These are phyloP conservation scores for Casuarina glauca DNA, from an alignment of 306 rosid genomes.

Conservation along the genomic window DNA sequence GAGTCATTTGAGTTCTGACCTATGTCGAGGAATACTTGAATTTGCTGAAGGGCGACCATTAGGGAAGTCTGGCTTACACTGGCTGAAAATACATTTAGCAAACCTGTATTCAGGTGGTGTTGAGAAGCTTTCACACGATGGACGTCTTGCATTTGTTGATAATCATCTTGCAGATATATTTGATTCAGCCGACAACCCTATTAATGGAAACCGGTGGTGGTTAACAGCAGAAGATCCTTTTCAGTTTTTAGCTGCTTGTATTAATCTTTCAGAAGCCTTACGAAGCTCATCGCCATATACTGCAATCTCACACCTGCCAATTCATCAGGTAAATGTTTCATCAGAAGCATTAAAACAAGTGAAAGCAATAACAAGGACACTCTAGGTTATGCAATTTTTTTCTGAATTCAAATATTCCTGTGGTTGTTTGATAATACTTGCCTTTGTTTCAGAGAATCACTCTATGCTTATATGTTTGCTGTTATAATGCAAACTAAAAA, in stretches of 20 bases:
- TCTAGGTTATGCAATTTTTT: conserved; percentile 16
- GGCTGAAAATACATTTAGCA: conserved; percentile 88
- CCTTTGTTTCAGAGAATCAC: not conserved
- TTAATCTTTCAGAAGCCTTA: conserved; percentile 76
- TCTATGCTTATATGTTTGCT: not conserved
- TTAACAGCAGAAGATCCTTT: conserved; percentile 88
- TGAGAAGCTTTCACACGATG: conserved; percentile 76
- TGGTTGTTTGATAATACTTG: not conserved
- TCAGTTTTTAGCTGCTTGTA: conserved; percentile 85
- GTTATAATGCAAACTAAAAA: not conserved
- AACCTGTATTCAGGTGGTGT: conserved; percentile 70
- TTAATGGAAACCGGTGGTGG: conserved; percentile 84
- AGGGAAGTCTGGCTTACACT: conserved; percentile 72
- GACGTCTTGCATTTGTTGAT: conserved; percentile 71
- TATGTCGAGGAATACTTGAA: conserved; percentile 83
- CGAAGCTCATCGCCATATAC: conserved; percentile 74
- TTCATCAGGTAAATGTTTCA: conserved; percentile 69
- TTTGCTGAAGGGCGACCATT: conserved; percentile 81
- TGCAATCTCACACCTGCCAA: conserved; percentile 69
- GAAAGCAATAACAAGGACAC: not conserved
- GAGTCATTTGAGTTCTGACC: conserved; percentile 89
- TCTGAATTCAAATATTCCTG: not conserved
- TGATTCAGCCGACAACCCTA: conserved; percentile 78
- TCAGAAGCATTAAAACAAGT: conserved; percentile 12
- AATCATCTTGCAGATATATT: conserved; percentile 66